phyloP scores from a whole-genome alignment of 306 rosid genomes.

The Benincasa hispida region DNA sequence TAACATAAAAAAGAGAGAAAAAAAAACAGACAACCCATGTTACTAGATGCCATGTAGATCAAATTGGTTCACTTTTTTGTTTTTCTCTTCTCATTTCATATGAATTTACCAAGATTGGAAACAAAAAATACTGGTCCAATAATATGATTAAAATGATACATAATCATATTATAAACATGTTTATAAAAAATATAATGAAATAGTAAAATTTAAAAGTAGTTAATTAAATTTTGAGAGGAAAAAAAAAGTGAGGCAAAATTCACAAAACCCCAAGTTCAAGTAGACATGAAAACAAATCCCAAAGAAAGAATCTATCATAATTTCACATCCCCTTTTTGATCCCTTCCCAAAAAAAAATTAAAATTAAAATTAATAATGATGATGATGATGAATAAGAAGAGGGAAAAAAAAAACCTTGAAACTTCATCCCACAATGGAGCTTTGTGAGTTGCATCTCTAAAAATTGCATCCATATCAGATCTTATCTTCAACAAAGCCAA shows the following conservation, averaged over 20 bases:
- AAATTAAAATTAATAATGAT: not conserved
- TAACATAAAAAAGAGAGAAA: not conserved
- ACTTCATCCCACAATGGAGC: conserved; percentile 98
- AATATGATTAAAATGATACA: not conserved
- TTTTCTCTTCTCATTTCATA: not conserved
- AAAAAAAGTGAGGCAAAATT: not conserved
- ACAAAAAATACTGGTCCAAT: not conserved
- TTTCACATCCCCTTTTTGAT: not conserved
- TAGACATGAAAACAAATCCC: not conserved
- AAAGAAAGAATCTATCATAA: not conserved
- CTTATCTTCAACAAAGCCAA: conserved; percentile 75
- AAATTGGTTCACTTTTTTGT: not conserved
- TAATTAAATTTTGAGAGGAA: not conserved
- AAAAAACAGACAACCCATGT: conserved; percentile 10
- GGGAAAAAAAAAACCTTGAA: conserved; percentile 33
- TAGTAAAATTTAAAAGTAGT: not conserved
- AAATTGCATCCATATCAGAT: conserved; percentile 84
- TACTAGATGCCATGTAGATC: not conserved
- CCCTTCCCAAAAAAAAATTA: not conserved
- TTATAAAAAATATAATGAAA: not conserved
- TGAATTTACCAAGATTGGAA: not conserved
- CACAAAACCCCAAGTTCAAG: not conserved
- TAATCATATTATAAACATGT: not conserved
- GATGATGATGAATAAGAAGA: not conserved
- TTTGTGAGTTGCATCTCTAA: conserved; percentile 77